Conservation (phyloP, 768 basidiomycete genomes). For the Boletus bicolor region DNA sequence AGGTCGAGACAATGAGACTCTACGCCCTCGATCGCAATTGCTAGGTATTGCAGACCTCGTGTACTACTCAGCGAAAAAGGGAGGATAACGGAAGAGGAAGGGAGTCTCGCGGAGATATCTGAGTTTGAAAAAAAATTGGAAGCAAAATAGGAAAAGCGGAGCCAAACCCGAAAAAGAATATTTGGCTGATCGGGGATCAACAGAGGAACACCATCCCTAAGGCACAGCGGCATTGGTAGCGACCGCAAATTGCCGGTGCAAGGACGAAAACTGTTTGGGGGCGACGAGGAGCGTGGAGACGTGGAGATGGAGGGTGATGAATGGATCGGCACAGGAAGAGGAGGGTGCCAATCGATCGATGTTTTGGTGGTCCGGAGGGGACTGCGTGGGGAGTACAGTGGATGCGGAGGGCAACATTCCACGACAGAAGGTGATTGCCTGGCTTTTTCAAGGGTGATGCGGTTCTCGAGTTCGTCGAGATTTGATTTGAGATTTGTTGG, state of each 20-base stretch:
- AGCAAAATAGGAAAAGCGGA: conserved; percentile 27
- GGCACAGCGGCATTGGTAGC: conserved; percentile 29
- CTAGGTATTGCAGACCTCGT: not conserved
- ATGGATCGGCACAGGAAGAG: not conserved
- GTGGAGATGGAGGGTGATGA: not conserved
- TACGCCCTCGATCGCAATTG: not conserved
- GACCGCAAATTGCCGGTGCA: conserved; percentile 30
- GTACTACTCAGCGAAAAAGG: conserved; percentile 20
- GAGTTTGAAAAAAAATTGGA: conserved; percentile 17
- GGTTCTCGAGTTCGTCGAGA: conserved; percentile 28
- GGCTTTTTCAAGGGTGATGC: conserved; percentile 5
- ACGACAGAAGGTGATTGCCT: conserved; percentile 21
- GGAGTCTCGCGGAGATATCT: conserved; percentile 28
- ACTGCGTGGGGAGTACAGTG: conserved; percentile 1
- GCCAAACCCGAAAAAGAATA: conserved; percentile 32
- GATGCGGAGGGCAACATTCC: not conserved
- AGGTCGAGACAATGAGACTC: not conserved
- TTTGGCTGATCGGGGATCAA: conserved; percentile 64
- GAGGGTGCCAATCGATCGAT: not conserved
- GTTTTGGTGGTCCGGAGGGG: not conserved
- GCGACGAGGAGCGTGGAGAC: not conserved
- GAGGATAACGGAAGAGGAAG: conserved; percentile 6
- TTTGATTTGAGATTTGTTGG: conserved; percentile 32
- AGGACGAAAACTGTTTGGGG: not conserved
- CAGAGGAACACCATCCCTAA: conserved; percentile 35